Evolutionary conservation across 495 filamentous ascomycete species (phyloP).

Genomic region (Chaetomium tenue): DNA sequence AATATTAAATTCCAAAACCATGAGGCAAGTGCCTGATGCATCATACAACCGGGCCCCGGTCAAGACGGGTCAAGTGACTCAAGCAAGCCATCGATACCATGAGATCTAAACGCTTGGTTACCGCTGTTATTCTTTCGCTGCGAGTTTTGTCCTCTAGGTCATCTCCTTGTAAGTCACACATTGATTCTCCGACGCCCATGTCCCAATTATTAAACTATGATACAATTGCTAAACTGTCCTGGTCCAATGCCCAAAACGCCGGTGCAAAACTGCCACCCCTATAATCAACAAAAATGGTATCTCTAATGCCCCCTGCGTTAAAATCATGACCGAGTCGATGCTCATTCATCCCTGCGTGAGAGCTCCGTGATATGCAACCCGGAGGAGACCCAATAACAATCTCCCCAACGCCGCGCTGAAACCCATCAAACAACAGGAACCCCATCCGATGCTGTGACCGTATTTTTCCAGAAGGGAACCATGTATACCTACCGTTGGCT

Average conservation of each 20-base stretch:
- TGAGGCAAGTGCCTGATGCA: too few relatives aligned
- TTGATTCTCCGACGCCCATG: conserved; percentile 6
- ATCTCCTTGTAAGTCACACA: conserved; percentile 1
- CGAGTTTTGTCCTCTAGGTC: too few relatives aligned
- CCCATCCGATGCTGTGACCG: conserved; percentile 30
- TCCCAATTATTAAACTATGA: conserved; percentile 24
- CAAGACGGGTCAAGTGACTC: too few relatives aligned
- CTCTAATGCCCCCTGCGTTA: conserved; percentile 11
- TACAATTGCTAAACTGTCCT: conserved; percentile 20
- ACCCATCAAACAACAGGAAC: conserved; percentile 37
- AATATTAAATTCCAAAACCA: too few relatives aligned
- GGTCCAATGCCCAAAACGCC: conserved; percentile 12
- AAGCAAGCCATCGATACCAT: too few relatives aligned
- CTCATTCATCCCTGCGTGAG: conserved; percentile 29
- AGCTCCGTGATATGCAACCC: conserved; percentile 18
- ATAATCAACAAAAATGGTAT: conserved; percentile 9
- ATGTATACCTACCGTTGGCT: conserved; percentile 49
- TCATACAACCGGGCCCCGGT: too few relatives aligned
- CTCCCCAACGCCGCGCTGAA: conserved; percentile 50
- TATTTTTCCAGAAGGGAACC: conserved; percentile 36
- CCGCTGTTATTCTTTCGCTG: too few relatives aligned
- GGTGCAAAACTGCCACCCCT: background rate
- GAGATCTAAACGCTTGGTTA: too few relatives aligned
- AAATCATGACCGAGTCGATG: conserved; percentile 29
- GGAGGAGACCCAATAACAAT: conserved; percentile 11